A percentile compares a stretch with the other conserved stretches of the same genome.
These are phyloP conservation scores for Boletus rufocinnamomeus DNA, from an alignment of 768 basidiomycete species.

Conservation along the genomic window DNA sequence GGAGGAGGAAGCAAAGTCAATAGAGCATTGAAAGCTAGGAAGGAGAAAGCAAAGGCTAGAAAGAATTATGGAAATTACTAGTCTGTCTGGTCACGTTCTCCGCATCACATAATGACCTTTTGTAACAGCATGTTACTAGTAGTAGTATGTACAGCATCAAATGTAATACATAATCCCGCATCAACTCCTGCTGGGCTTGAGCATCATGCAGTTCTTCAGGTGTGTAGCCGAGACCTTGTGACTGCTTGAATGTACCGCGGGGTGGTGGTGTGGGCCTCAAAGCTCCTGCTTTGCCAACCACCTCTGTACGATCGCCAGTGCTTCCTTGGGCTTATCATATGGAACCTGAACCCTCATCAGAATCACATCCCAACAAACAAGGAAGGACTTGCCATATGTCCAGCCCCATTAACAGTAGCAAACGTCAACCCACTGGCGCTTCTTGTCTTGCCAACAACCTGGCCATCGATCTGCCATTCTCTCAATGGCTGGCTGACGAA, in stretches of 20 bases:
- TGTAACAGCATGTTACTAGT: no score
- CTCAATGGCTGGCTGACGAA: constrained; percentile 52
- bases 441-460: constrained; percentile 56
- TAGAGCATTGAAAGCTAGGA: not conserved
- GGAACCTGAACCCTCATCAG: constrained; percentile 45
- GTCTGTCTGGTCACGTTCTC: no score
- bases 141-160: not conserved
- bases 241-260: not conserved
- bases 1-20: no score
- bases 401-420: constrained; percentile 65
- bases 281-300: constrained; percentile 43
- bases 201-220: no score
- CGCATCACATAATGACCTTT: no score
- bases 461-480: constrained; percentile 57
- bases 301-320: constrained; percentile 49
- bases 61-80: no score
- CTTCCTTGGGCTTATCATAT: constrained; percentile 61
- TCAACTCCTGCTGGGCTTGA: not conserved
- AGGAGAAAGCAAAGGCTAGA: not conserved
- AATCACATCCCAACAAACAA: not conserved
- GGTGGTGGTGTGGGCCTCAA: constrained; percentile 1
- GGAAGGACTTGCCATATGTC: constrained; percentile 62
- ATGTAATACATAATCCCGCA: no score
- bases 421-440: constrained; percentile 64
- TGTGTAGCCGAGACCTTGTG: not conserved